Evolutionary conservation across 805 yeast genomes (phyloP), one percentile per base, ranked within the genome.

Genomic region (Schwanniomyces occidentalis): DNA sequence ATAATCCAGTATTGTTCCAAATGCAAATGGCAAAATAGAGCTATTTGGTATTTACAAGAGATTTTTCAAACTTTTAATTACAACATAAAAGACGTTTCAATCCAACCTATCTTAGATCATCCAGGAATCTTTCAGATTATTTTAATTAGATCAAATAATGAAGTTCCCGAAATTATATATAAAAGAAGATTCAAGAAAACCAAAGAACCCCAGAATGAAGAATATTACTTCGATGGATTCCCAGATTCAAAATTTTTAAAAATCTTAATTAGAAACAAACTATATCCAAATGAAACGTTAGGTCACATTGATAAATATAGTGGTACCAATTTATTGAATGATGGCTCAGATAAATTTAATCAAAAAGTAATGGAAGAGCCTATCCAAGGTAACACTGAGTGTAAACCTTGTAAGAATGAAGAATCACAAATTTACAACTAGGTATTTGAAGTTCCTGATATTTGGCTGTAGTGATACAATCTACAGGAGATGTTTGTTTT

Each of bases 1-100:
- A 63, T 77, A 4, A 86, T 88, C 26, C 71, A 76, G 45, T 88
- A 82, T 60, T 88, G 96, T 54, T 82, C 84, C 24, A 77, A 75
- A 52, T 88, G 96, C 66, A 83, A 84, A 50, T 88, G 96, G 96
- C 84, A 85, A 48, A 73, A 86, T 30, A 65, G 96, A 8, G 95
- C 96, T 2, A 73, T 86, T 0, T 89, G 96, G 96, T 86, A 86
- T 47, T 65, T 79, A 20, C 95, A 85, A 54, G 96, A 88, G 57
- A 63, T 89, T 1, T 61, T 88, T n/a, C 87, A 84, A 50, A 89
- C 96, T 0, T 89, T 87, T 56, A 81, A 80, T 74, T 54, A 58
- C 10, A 44, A 41, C 8, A 48, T 95, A 79, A 8, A 76, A 78
- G 63, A 57, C 19, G 44, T 58, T 6, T 40, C 58, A 5, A 30